phyloP scores from a whole-genome alignment of 441 rosid species.

The Gossypium trilobum region DNA sequence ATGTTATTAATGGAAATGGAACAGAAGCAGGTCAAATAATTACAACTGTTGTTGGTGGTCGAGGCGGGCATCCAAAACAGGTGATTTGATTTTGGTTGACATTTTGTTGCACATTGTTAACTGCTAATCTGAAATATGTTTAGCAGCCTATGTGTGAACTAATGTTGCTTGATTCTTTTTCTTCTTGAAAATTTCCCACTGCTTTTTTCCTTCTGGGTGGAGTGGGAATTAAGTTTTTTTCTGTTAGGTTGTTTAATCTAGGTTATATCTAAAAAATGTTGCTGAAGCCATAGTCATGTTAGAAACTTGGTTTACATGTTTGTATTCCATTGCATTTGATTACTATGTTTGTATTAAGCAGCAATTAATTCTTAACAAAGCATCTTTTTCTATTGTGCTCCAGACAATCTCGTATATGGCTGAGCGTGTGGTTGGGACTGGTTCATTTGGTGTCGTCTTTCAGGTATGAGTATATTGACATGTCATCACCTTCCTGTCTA shows the following conservation, averaged over 20 bases:
- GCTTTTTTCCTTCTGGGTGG: background rate
- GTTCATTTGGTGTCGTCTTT: conserved; percentile 84
- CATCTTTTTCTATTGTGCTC: conserved; percentile 10
- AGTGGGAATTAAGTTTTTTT: background rate
- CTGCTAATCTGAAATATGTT: background rate
- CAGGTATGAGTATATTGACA: conserved; percentile 43
- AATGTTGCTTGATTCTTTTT: background rate
- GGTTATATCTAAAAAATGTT: background rate
- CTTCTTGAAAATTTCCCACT: background rate
- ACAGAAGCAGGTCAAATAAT: conserved; percentile 78
- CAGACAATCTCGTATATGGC: conserved; percentile 83
- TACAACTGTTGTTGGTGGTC: conserved; percentile 74
- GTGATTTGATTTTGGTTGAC: conserved; percentile 26
- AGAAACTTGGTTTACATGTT: background rate
- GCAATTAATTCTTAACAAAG: background rate
- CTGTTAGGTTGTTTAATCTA: background rate
- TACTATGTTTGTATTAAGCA: background rate
- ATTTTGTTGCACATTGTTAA: conserved; percentile 9
- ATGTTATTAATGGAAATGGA: conserved; percentile 61
- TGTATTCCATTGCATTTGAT: background rate
- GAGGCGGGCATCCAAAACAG: conserved; percentile 85
- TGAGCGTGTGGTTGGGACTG: conserved; percentile 77
- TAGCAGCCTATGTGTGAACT: background rate
- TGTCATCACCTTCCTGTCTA: background rate
- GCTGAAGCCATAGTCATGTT: background rate